Conservation (phyloP, 78 protist genomes). For the Dictyostelium purpureum region DNA sequence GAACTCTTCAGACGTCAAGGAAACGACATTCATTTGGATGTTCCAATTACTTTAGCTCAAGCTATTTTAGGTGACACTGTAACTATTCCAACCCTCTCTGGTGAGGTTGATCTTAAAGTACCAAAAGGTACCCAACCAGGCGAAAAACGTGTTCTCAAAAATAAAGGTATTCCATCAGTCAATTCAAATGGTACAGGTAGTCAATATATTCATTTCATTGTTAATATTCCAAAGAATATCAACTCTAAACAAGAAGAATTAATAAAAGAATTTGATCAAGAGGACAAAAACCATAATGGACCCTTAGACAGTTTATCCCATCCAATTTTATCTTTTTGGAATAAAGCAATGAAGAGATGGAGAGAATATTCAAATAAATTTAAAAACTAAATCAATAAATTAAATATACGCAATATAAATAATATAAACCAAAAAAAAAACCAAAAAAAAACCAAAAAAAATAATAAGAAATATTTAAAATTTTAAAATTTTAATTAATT, state of each 20-base stretch:
- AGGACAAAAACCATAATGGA: constrained; percentile 47
- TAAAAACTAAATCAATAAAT: constrained; percentile 15
- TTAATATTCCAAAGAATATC: constrained; percentile 82
- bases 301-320: constrained; percentile 65
- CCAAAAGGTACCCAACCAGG: constrained; percentile 89
- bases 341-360: constrained; percentile 57
- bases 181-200: constrained; percentile 37
- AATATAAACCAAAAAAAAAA: too few relatives aligned
- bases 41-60: constrained; percentile 80
- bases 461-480: background rate
- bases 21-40: constrained; percentile 85
- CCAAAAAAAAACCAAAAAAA: background rate
- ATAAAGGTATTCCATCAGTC: constrained; percentile 73
- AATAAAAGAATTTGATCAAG: constrained; percentile 73
- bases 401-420: too few relatives aligned
- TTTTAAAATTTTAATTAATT: background rate
- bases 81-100: constrained; percentile 82
- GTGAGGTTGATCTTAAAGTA: constrained; percentile 78
- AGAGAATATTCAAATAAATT: constrained; percentile 52
- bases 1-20: constrained; percentile 81
- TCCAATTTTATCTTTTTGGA: constrained; percentile 71
- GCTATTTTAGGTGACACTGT: constrained; percentile 87
- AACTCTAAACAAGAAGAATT: constrained; percentile 50
- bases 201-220: constrained; percentile 86
- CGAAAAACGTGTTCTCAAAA: constrained; percentile 80